A percentile compares a stretch with the other conserved stretches of the same genome.
phyloP scores from a whole-genome alignment of 768 basidiomycete species.

The Psilocybe azurescens region DNA sequence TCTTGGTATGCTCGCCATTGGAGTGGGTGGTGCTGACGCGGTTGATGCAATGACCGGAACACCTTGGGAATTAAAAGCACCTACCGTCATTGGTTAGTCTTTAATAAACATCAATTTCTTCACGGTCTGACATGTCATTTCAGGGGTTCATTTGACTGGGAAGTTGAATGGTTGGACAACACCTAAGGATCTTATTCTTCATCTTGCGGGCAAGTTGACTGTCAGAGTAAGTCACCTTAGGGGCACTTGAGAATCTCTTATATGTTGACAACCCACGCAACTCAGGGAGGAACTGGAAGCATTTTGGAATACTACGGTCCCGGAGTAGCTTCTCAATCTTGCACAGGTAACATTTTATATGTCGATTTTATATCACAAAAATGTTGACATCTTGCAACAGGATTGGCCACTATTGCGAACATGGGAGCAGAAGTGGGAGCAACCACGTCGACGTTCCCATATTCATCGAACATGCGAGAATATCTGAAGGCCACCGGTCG shows the following conservation, averaged over 20 bases:
- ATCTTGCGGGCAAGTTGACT: slow-evolving; percentile 92
- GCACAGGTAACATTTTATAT: slow-evolving; percentile 66
- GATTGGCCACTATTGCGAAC: slow-evolving; percentile 94
- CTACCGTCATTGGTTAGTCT: slow-evolving; percentile 74
- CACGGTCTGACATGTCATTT: neutral
- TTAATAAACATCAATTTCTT: neutral
- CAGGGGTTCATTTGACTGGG: slow-evolving; percentile 89
- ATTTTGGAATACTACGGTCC: slow-evolving; percentile 98
- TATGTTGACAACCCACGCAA: neutral
- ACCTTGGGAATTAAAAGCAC: slow-evolving; percentile 97
- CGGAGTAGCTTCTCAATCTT: slow-evolving; percentile 87
- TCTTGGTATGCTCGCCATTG: slow-evolving; percentile 94
- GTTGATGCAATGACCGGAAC: slow-evolving; percentile 98
- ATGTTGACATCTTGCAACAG: slow-evolving; percentile 37
- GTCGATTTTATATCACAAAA: neutral
- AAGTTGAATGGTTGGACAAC: slow-evolving; percentile 90
- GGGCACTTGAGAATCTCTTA: neutral
- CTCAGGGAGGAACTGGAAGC: slow-evolving; percentile 91
- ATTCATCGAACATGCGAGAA: slow-evolving; percentile 85
- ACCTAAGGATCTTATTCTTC: slow-evolving; percentile 94
- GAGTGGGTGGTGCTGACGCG: slow-evolving; percentile 98
- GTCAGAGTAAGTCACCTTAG: slow-evolving; percentile 69
- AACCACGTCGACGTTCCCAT: slow-evolving; percentile 98
- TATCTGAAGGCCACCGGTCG: slow-evolving; percentile 93
- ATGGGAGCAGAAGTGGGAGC: slow-evolving; percentile 99